Evolutionary conservation across 2,329 filamentous ascomycete genomes (phyloP), one percentile per base, ranked within the genome.

Genomic region (Aspergillus unguis): DNA sequence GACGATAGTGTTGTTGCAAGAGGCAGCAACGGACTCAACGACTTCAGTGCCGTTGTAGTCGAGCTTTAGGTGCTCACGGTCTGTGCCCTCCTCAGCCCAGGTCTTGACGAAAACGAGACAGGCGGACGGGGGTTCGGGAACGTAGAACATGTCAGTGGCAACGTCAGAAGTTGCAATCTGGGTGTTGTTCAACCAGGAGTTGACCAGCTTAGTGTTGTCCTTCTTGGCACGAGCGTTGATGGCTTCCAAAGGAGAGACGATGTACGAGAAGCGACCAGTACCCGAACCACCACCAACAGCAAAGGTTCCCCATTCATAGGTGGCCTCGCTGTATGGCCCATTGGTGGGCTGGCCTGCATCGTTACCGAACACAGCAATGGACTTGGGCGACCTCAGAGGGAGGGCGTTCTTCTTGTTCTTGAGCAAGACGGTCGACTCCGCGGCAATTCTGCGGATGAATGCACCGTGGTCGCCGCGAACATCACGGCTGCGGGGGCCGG

Each of bases 101-200:
- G 89, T 85, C 60, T 94, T 94, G 64, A 88, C 88, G 62, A 95
- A 95, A 11, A 95, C 89, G 37, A 96, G 80, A 27, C 78, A 74
- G 29, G 75, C 74, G 38, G 71, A 72, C 4, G 74, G 54, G 68
- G 1, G 76, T 2, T 33, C 41, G 11, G 54, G 48, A 2, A 7
- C 71, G 70, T 52, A 70, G 55, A 23, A 61, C 3, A 49, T 38
- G 7, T 48, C 37, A 6, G 45, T 37, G 27, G 29, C 27, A 7
- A 57, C 50, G 6, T 48, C 44, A 1, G 11, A 32, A 3, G 43
- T 52, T 2, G 48, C 44, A 6, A 63, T 55, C 5, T 53, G 41
- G 2, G 58, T 60, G 53, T 62, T 62, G 52, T 62, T 60, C 32
- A 62, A 38, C 41, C 55, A 55, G 42, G 45, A 54, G 35, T 63